Base-by-base conservation (phyloP, 2,329 filamentous ascomycete species). In the Colletotrichum tanaceti region DNA sequence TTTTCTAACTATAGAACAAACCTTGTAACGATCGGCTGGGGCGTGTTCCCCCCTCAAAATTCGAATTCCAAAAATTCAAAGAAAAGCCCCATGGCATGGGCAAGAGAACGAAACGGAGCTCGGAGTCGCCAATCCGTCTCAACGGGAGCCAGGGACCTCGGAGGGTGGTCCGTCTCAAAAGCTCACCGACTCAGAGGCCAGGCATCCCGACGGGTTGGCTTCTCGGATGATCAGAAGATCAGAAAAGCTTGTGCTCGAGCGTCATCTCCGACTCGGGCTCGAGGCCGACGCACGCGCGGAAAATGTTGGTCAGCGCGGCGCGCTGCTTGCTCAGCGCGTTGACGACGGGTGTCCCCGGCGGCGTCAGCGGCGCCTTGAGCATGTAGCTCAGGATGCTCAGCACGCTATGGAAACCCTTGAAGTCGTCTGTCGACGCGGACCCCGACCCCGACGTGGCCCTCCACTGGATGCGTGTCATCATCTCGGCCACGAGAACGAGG, bases 241-340 rank as follows among this genome's bases (percentile, higher is more conserved):
- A 93, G 79, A 98, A 94, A 72, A 98, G 88, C 90, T 98, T 99
- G 86, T 98, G 95, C 88, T 99, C 96, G 61, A 98, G 88, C 47
- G 94, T 98, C 96, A 99, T 99, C 80, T 99, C 96, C 66, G 91
- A 96, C 88, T 99, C 96, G 18, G 96, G 96, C 87, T 98, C 93
- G 70, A 99, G 88, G 73, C 96, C 96, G 75, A 99, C 91, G 77
- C 95, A 98, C 73, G 96, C 96, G 77, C 95, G 94, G 90, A 99
- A 97, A 83, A 99, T 98, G 86, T 99, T 99, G 81, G 93, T 96
- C 79, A 99, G 82, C 50, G 94, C 94, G 73, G 90, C 91, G 73
- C 96, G 93, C 87, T 99, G 96, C 89, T 99, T 99, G 77, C 91
- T 93, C 73, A 99, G 87, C 68, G 96, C 89, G 77, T 99, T 99